These are phyloP conservation scores for Somion occarium DNA, from an alignment of 1,284 basidiomycete genomes.

Conservation along the genomic window DNA sequence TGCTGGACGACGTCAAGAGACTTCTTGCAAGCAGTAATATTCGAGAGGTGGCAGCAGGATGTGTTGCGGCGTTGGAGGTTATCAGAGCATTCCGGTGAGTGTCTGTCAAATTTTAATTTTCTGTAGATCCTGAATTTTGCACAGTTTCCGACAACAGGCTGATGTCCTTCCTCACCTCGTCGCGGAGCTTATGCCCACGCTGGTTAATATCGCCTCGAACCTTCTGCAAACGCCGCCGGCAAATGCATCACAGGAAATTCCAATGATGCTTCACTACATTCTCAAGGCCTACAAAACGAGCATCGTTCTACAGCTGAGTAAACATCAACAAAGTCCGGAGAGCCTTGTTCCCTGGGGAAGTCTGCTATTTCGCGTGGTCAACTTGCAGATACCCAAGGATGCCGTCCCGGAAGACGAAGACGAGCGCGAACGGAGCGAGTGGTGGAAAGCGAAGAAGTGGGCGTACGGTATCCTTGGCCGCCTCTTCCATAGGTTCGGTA, in stretches of 20 bases:
- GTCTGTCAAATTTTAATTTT: not conserved
- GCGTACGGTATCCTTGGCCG: constrained; percentile 72
- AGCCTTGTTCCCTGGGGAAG: constrained; percentile 82
- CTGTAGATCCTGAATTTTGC: not conserved
- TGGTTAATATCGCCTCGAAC: constrained; percentile 63
- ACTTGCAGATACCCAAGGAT: constrained; percentile 59
- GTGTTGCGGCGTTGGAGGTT: constrained; percentile 69
- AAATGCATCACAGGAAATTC: constrained; percentile 58
- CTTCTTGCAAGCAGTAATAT: constrained; percentile 62
- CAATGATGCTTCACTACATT: constrained; percentile 75
- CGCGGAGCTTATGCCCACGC: constrained; percentile 62
- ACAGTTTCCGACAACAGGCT: constrained; percentile 61
- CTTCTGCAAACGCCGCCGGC: constrained; percentile 60
- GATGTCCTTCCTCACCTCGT: constrained; percentile 58
- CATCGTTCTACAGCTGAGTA: constrained; percentile 65
- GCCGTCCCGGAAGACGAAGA: constrained; percentile 64
- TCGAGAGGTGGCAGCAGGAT: constrained; percentile 72
- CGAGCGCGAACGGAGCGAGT: constrained; percentile 71
- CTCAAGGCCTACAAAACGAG: constrained; percentile 81
- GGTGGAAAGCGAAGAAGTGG: constrained; percentile 92
- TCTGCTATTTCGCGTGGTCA: constrained; percentile 74
- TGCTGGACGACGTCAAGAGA: constrained; percentile 58
- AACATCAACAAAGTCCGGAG: constrained; percentile 69
- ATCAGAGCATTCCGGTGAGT: constrained; percentile 64
- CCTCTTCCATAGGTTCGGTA: constrained; percentile 79